Evolutionary conservation across 2,329 filamentous ascomycete genomes (phyloP), one percentile per base, ranked within the genome.

Genomic region (Magnaporthiopsis poae): DNA sequence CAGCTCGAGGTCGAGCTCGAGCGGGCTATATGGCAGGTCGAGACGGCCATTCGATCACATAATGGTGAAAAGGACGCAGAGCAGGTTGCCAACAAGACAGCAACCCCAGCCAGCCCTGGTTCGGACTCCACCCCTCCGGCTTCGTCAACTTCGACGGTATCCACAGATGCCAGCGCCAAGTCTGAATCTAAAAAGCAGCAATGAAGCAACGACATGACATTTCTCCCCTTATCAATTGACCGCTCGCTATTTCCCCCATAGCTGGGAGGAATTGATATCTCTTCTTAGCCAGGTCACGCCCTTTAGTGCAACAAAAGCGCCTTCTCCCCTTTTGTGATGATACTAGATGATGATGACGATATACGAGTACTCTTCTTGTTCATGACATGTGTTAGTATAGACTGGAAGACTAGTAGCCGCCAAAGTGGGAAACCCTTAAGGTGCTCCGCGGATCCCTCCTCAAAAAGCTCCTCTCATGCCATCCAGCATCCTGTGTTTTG

Each of bases 1-100:
- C 88, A 90, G 66, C 80, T 94, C 33, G 86, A 87, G 66, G 79
- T 88, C 21, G 90, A 93, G 74, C 81, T 92, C 0, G 90, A 93
- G 73, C 80, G 90, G 61, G 90, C 90, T 5, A 86, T 92, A 67
- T 87, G 87, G 81, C 90, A 65, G 76, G 88, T 93, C 2, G 82
- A 87, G 71, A 79, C 76, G 61, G 78, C 79, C 21, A 77, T 84
- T 66, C 72, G 75, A 65, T 78, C 80, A 68, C 72, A 76, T 66
- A 73, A 65, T 15, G 35, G 59, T 31, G 59, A 61, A 12, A 15
- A 27, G 33, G n/a, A 39, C 21, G 59, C 21, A n/a, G 64, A 9
- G 2, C 12, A 9, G 59, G 15, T 56, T n/a, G 21, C 64, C 18
- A 52, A 56, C 7, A 60, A 13, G 7, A 35, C 15, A 36, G 63